Evolutionary conservation across 83 land plant genomes (phyloP).

Genomic region (Thuja plicata): DNA sequence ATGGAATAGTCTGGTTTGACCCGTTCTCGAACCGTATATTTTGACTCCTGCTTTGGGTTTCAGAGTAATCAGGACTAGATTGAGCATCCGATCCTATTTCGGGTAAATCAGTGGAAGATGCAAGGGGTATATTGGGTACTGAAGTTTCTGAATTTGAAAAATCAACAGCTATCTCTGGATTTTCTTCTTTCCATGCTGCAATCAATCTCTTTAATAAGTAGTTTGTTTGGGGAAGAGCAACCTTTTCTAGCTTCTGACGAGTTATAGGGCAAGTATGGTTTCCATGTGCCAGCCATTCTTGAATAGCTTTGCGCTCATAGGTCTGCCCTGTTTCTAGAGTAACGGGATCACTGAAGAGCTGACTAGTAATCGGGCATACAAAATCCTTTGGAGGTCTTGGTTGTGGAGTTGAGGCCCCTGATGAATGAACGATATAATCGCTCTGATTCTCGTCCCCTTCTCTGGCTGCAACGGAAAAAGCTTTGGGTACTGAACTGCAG

Average conservation of each 20-base stretch:
- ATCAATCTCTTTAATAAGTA: constrained; percentile 64
- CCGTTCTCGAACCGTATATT: not conserved
- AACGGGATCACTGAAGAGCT: constrained; percentile 63
- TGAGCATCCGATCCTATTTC: not conserved
- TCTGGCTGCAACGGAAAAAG: not conserved
- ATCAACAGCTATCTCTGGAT: constrained; percentile 21
- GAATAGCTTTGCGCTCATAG: constrained; percentile 64
- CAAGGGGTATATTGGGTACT: not conserved
- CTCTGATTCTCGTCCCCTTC: constrained; percentile 10
- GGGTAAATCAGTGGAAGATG: not conserved
- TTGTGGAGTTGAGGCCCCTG: constrained; percentile 1
- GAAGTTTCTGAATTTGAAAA: not conserved
- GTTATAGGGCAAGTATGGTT: constrained; percentile 73
- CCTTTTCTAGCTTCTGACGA: constrained; percentile 44
- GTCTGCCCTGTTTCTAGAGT: constrained; percentile 82
- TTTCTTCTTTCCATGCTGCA: constrained; percentile 57
- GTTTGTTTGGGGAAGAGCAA: constrained; percentile 60
- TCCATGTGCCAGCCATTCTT: constrained; percentile 71
- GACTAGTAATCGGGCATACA: constrained; percentile 69
- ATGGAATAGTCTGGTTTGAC: constrained; percentile 12
- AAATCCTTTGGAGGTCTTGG: constrained; percentile 65
- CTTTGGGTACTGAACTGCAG: not conserved
- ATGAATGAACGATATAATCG: not conserved
- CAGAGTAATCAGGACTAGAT: not conserved
- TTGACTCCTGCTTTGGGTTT: not conserved